Conservation (phyloP, 2,329 filamentous ascomycete genomes). For the Penicillium sp. region DNA sequence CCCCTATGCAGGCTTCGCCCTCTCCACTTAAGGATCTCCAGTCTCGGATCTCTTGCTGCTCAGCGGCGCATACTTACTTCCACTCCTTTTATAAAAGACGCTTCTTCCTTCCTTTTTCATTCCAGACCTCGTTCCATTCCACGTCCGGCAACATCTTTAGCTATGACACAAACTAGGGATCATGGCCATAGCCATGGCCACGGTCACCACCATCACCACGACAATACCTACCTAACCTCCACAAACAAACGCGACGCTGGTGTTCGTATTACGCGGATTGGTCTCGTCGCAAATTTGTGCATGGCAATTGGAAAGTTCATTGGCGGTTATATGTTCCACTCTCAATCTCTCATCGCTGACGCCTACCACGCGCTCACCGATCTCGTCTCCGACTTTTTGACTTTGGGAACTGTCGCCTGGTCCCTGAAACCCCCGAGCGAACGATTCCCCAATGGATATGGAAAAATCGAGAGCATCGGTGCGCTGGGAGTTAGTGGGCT, state of each 20-base stretch:
- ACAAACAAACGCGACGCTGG: constrained; percentile 86
- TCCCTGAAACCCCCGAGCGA: constrained; percentile 81
- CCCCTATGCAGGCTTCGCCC: constrained; percentile 42
- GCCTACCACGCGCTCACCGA: constrained; percentile 95
- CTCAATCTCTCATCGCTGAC: constrained; percentile 87
- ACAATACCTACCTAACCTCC: constrained; percentile 79
- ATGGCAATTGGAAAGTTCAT: constrained; percentile 94
- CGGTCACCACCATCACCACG: constrained; percentile 71
- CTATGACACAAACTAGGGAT: constrained; percentile 46
- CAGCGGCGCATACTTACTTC: constrained; percentile 24
- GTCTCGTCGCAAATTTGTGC: constrained; percentile 81
- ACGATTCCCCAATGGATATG: constrained; percentile 85
- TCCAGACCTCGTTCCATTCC: constrained; percentile 15
- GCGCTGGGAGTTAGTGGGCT: constrained; percentile 91
- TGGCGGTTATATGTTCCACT: constrained; percentile 92
- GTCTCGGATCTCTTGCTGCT: constrained; percentile 12
- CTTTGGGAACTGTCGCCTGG: constrained; percentile 90
- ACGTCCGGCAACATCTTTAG: constrained; percentile 8
- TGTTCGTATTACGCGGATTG: constrained; percentile 88
- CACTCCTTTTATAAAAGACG: constrained; percentile 16
- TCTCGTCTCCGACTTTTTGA: constrained; percentile 91
- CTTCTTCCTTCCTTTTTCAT: constrained; percentile 12
- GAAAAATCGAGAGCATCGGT: constrained; percentile 95
- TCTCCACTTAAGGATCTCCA: constrained; percentile 22
- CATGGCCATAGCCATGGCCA: constrained; percentile 59